Base-by-base conservation (phyloP, 108 stramenopile species). In the Asterionellopsis glacialis region DNA sequence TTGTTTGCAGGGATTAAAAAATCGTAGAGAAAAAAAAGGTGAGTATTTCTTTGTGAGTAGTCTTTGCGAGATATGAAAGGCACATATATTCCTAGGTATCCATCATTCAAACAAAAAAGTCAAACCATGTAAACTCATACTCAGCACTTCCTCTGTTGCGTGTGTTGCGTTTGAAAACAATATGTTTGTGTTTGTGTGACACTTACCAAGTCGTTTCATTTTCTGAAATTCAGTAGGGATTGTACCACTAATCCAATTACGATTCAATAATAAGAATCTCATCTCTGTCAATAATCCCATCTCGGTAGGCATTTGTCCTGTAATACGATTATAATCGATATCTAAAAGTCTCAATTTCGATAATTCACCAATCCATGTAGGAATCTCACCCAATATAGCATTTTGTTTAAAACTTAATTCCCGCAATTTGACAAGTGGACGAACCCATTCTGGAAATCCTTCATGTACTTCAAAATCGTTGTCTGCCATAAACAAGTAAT, bases 191-290 rank as follows among this genome's bases (percentile, higher is more conserved):
- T n/a, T n/a, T n/a, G n/a, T n/a, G n/a, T n/a, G 7, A 33, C 2
- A 33, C 33, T 2, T 33, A 33, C 33, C 43, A 6, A 79, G 57
- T 11, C 47, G 15, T 4, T 16, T 26, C 14, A 74, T 23, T 23
- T 51, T 21, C 0, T 66, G 66, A 0, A 80, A 28, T 40, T 62
- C 64, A 3, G 70, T 47, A 5, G 80, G 78, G 33, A 93, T 66
- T 28, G 82, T 60, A 13, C 91, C 91, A 11, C 64, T 76, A 7
- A 93, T 38, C 11, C 73, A 54, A 65, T 93, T 93, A 28, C 55
- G 52, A 26, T 84, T 74, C 13, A 93, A 43, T 41, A 85, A 71
- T 33, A 92, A 54, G 50, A 73, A 64, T 6, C 65, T 59, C 13
- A 90, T 50, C 15, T 68, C 48, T 44, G 48, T 26, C 18, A 81